Base-by-base conservation (phyloP, 179 eudicot species). In the Beta macrorhiza region DNA sequence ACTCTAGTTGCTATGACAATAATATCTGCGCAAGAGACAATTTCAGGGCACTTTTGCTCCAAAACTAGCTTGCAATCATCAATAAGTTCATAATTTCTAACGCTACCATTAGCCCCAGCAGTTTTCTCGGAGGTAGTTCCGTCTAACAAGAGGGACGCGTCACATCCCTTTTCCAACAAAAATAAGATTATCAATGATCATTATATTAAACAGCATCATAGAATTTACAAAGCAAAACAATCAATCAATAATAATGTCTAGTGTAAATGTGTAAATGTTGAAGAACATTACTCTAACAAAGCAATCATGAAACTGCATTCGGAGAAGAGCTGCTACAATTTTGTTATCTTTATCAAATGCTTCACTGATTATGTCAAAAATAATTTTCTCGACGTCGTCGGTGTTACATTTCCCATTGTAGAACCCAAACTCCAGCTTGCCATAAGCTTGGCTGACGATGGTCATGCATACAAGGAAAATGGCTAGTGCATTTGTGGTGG, bases 11-110 rank as follows among this genome's bases (percentile, higher is more conserved):
- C 90, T 70, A 91, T 79, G 8, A 71, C 86, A 12, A 91, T 82
- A 45, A 90, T 90, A 77, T 91, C 94, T 0, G 94, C 90, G 61
- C 94, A 91, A 69, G 94, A 91, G 25, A 91, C 94, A 3, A 87
- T 29, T 32, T 88, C 87, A 0, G 92, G 88, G 78, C 92, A 91
- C 11, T 12, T 29, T 22, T 63, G 61, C 79, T 91, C 92, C 19
- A 91, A 78, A 1, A 45, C 77, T 1, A 58, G 64, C 80, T 91
- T 90, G 49, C 85, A 88, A 7, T 83, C 80, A 61, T 91, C 94
- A 15, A 91, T 90, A 17, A 91, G 57, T 1, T 88, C 86, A 52
- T 73, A 90, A 9, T 90, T 92, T 55, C 92, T 77, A 17, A 91
- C 89, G 49, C 91, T 84, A 29, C 42, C 32, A 57, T 90, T 91